Base-by-base conservation (phyloP, 768 basidiomycete genomes). In the Xerocomus potaroensis region DNA sequence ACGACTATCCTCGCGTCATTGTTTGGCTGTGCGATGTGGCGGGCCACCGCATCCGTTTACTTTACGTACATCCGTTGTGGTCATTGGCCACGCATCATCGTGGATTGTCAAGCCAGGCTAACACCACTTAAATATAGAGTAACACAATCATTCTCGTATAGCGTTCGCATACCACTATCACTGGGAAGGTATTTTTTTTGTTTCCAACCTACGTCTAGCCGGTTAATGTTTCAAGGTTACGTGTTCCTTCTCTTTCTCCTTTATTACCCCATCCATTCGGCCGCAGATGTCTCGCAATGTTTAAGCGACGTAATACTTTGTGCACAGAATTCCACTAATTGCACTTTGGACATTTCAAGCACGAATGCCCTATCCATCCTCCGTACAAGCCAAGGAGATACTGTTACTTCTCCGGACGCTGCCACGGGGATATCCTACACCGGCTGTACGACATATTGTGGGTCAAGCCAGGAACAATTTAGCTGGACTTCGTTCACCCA, bases 281-380 rank as follows among this genome's bases (percentile, higher is more conserved):
- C 2, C 5, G 51, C 55, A 10, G 23, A 61, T 19, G 32, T 54
- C 34, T 1, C 32, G 4, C 51, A 52, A 36, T 62, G 61, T 34
- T 42, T 64, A 0, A 4, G 0, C 14, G 16, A 48, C 10, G 33
- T 59, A 5, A 29, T 8, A 0, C 38, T 5, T 33, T 58, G 47
- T 2, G 37, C 48, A 4, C 9, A 31, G 5, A 21, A 56, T 16
- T 1, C 39, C 15, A 12, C 2, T n/a, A 23, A 40, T 31, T 47
- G 42, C 19, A 18, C 35, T 10, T 4, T 43, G 16, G 30, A 41
- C 16, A 51, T 49, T 2, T 34, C 49, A 8, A 41, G 30, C 23
- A 29, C 26, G 0, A 45, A 31, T 19, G 51, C 62, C 3, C 16
- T 64, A 9, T 48, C 49, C 0, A 5, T 51, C 1, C 49, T 58